A percentile compares a stretch with the other conserved stretches of the same genome.
phyloP scores from a whole-genome alignment of 371 early-diverging fungal genomes.

The Mortierella sp. region DNA sequence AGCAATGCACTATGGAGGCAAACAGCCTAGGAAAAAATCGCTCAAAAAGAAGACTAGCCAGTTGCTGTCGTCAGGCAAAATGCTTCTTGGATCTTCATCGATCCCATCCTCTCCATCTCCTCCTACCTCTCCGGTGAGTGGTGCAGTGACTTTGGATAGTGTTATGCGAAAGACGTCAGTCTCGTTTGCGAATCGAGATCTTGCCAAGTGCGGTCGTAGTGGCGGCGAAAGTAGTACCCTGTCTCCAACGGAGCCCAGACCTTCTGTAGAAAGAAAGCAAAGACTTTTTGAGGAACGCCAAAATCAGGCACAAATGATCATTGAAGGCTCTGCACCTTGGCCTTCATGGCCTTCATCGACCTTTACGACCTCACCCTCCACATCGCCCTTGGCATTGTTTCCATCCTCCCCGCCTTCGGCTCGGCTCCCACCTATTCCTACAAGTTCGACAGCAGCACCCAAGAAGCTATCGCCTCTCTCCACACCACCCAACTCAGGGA shows the following conservation, averaged over 20 bases:
- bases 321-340: slow-evolving; percentile 38
- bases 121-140: not conserved
- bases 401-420: not conserved
- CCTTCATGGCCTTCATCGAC: slow-evolving; percentile 35
- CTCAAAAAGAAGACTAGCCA: too few species aligned
- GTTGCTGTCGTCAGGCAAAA: not conserved
- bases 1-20: not conserved
- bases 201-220: not conserved
- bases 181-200: slow-evolving; percentile 15
- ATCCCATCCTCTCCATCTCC: not conserved
- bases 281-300: not conserved
- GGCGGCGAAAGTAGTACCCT: too few species aligned
- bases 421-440: not conserved
- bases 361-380: not conserved
- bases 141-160: slow-evolving; percentile 3
- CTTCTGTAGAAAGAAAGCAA: too few species aligned
- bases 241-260: too few species aligned
- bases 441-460: not conserved
- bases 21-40: slow-evolving; percentile 3
- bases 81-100: not conserved
- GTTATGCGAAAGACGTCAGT: slow-evolving; percentile 5
- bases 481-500: not conserved
- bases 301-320: slow-evolving; percentile 13
- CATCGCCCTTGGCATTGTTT: not conserved
- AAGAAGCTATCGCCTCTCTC: not conserved